Conservation (phyloP, 2,329 filamentous ascomycete genomes). For the Simplicillium sp. region DNA sequence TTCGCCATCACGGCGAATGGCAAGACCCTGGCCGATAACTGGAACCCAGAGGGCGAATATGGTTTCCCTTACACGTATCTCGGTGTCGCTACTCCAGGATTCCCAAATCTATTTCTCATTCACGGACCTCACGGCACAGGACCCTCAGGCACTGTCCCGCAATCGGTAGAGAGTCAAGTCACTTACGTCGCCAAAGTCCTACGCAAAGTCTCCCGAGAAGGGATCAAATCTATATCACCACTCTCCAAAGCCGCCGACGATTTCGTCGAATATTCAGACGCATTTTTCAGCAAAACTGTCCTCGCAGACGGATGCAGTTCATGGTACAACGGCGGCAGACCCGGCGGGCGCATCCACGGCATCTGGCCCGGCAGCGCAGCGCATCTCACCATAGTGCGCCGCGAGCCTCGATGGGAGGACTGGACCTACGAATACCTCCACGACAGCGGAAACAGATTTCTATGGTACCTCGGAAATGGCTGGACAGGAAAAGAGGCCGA, state of each 20-base stretch:
- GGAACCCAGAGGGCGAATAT: constrained; percentile 43
- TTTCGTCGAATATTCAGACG: constrained; percentile 49
- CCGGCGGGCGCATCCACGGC: constrained; percentile 55
- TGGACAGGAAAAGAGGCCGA: constrained; percentile 47
- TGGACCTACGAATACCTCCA: constrained; percentile 39
- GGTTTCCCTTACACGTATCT: constrained; percentile 62
- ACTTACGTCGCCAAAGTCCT: constrained; percentile 59
- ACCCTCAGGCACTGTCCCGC: constrained; percentile 56
- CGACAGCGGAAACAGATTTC: constrained; percentile 39
- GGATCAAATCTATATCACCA: constrained; percentile 43
- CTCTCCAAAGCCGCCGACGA: constrained; percentile 52
- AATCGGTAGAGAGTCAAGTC: constrained; percentile 56
- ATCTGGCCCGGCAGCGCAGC: constrained; percentile 61
- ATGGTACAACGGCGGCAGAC: constrained; percentile 61
- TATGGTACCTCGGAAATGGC: constrained; percentile 55
- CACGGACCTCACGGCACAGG: constrained; percentile 52
- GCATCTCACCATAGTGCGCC: constrained; percentile 48
- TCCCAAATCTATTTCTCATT: constrained; percentile 59
- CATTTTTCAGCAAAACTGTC: constrained; percentile 45
- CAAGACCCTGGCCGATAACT: constrained; percentile 42
- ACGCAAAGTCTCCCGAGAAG: constrained; percentile 56
- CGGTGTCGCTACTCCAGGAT: constrained; percentile 51
- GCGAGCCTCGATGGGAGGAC: constrained; percentile 47
- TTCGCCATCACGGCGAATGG: constrained; percentile 51
- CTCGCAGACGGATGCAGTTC: constrained; percentile 55